Conservation (phyloP, 257 asterid genomes). For the Solanum bulbocastanum region DNA sequence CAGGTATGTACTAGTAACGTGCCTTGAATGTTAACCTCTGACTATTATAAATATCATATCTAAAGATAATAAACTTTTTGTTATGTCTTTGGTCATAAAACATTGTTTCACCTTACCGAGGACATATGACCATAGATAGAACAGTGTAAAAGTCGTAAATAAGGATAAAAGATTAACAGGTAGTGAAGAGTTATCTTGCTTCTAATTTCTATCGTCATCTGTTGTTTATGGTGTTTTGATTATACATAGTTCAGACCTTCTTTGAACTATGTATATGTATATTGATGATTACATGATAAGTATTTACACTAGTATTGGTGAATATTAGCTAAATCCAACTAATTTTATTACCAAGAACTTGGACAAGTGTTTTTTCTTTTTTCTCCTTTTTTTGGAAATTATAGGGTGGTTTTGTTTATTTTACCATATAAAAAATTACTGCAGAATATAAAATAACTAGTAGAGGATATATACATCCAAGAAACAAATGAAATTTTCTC, state of each 20-base stretch:
- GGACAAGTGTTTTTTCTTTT: neutral
- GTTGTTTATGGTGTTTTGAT: too few relatives aligned
- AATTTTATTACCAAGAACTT: neutral
- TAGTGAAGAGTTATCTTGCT: neutral
- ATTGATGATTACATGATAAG: neutral
- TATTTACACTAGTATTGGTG: neutral
- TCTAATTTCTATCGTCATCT: neutral
- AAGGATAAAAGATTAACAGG: too few relatives aligned
- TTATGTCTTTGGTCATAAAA: neutral
- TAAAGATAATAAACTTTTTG: neutral
- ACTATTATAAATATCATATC: neutral
- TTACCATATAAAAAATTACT: neutral
- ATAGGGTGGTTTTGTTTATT: neutral
- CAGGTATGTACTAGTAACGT: slow-evolving; percentile 41
- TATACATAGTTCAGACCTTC: neutral
- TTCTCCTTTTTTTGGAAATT: neutral
- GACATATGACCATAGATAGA: neutral
- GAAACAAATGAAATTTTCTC: neutral
- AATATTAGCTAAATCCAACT: neutral
- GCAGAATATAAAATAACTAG: neutral
- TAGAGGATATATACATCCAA: neutral
- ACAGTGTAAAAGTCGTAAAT: too few relatives aligned
- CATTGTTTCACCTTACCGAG: neutral
- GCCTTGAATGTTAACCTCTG: neutral
- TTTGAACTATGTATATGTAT: neutral